These are phyloP conservation scores for Dactylellina haptotyla DNA, from an alignment of 2,329 filamentous ascomycete genomes.

Conservation along the genomic window DNA sequence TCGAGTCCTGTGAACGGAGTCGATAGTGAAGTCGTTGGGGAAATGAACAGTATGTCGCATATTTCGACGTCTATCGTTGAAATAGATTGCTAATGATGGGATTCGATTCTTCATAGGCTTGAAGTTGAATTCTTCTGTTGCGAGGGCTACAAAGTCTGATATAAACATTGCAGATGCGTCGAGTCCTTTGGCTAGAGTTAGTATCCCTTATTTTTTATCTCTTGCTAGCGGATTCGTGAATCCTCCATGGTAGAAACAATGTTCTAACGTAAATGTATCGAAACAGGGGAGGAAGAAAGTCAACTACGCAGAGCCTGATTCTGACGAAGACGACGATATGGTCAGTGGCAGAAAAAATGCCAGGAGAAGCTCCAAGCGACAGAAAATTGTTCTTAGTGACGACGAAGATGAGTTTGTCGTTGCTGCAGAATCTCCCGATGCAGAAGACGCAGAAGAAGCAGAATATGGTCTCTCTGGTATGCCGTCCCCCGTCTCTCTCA, in stretches of 20 bases:
- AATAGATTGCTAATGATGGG: background rate
- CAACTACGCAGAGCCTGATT: slow-evolving; percentile 86
- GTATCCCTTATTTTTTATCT: background rate
- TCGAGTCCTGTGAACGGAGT: slow-evolving; percentile 42
- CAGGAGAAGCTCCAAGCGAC: slow-evolving; percentile 63
- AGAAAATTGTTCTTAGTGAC: slow-evolving; percentile 73
- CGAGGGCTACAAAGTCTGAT: slow-evolving; percentile 26
- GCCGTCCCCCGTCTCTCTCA: slow-evolving; percentile 31
- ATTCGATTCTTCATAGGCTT: slow-evolving; percentile 3
- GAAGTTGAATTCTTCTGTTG: slow-evolving; percentile 43
- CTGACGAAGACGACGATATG: slow-evolving; percentile 75
- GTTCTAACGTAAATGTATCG: background rate
- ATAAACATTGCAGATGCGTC: slow-evolving; percentile 36
- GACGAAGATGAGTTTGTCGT: slow-evolving; percentile 76
- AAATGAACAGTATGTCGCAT: slow-evolving; percentile 36
- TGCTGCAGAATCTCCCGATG: slow-evolving; percentile 67
- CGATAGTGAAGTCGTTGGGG: slow-evolving; percentile 35
- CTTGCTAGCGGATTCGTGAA: too few relatives aligned
- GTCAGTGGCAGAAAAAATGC: slow-evolving; percentile 66
- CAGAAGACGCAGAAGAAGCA: slow-evolving; percentile 69
- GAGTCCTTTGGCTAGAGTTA: slow-evolving; percentile 45
- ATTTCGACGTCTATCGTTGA: background rate
- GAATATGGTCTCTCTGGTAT: slow-evolving; percentile 50
- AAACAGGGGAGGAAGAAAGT: slow-evolving; percentile 71
- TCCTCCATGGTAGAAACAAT: too few relatives aligned